Evolutionary conservation across 2,329 filamentous ascomycete species (phyloP).

Genomic region (Cladophialophora bantiana): DNA sequence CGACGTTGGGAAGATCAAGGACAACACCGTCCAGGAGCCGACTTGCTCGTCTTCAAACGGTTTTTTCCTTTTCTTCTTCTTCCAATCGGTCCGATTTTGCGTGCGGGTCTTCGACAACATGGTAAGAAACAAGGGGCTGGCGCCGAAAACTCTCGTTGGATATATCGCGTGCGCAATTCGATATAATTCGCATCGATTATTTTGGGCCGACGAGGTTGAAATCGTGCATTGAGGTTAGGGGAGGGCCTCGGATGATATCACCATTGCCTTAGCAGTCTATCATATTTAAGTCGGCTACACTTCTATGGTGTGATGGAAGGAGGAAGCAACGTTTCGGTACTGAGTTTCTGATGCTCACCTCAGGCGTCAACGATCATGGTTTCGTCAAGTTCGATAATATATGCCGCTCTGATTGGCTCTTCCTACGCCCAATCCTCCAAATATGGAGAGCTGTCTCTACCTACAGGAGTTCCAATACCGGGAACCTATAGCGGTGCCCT

Average conservation of each 20-base stretch:
- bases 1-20: background rate
- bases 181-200: background rate
- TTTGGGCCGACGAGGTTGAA: background rate
- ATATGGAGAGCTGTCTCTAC: background rate
- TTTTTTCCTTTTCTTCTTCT: background rate
- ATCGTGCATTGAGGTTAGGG: background rate
- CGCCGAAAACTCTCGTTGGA: background rate
- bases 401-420: background rate
- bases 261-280: background rate
- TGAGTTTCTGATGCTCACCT: background rate
- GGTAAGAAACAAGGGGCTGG: background rate
- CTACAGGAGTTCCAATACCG: background rate
- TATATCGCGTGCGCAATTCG: background rate
- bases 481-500: slow-evolving; percentile 1
- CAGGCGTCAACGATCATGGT: background rate
- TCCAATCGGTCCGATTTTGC: background rate
- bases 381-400: background rate
- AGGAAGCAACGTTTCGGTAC: background rate
- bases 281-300: background rate
- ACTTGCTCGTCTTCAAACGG: background rate
- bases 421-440: background rate
- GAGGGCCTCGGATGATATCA: background rate
- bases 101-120: background rate
- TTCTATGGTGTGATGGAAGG: background rate
- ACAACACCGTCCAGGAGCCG: background rate